Conservation (phyloP, 1,284 basidiomycete species). For the Calocybe gambosa region DNA sequence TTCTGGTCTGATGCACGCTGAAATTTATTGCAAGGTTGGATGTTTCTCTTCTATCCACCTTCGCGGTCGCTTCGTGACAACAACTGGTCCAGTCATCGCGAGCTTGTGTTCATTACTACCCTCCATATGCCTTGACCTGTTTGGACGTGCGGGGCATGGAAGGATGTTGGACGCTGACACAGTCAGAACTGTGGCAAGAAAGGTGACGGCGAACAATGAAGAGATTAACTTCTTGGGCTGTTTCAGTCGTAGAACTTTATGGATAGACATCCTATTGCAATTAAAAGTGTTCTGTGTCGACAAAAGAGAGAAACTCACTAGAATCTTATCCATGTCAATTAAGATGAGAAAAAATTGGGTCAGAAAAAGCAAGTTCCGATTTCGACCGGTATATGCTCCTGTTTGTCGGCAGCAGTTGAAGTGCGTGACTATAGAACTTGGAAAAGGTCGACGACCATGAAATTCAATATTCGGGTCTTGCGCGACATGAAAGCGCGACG, state of each 20-base stretch:
- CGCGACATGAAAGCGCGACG: constrained; percentile 74
- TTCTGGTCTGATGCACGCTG: not conserved
- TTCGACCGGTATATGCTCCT: constrained; percentile 17
- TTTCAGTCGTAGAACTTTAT: constrained; percentile 56
- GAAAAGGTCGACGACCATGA: constrained; percentile 26
- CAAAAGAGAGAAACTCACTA: constrained; percentile 15
- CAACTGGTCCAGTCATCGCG: constrained; percentile 26
- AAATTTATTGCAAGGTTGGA: constrained; percentile 26
- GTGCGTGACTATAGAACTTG: constrained; percentile 1
- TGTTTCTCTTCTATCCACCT: constrained; percentile 76
- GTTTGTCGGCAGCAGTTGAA: constrained; percentile 16
- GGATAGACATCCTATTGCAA: constrained; percentile 43
- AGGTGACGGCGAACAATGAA: constrained; percentile 72
- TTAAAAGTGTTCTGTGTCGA: not conserved
- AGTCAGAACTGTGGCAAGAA: constrained; percentile 68
- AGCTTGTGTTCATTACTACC: constrained; percentile 29
- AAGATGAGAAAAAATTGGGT: constrained; percentile 1
- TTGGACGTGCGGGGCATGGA: constrained; percentile 64
- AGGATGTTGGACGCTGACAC: constrained; percentile 75
- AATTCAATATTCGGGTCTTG: constrained; percentile 47
- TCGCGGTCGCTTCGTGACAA: constrained; percentile 60
- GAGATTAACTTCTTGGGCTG: constrained; percentile 70
- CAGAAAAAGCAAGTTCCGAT: constrained; percentile 1
- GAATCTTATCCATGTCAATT: constrained; percentile 25
- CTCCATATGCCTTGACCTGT: constrained; percentile 52